Evolutionary conservation across 345 rosid genomes (phyloP), one percentile per base, ranked within the genome.

Genomic region (Eucalyptus curtisii): DNA sequence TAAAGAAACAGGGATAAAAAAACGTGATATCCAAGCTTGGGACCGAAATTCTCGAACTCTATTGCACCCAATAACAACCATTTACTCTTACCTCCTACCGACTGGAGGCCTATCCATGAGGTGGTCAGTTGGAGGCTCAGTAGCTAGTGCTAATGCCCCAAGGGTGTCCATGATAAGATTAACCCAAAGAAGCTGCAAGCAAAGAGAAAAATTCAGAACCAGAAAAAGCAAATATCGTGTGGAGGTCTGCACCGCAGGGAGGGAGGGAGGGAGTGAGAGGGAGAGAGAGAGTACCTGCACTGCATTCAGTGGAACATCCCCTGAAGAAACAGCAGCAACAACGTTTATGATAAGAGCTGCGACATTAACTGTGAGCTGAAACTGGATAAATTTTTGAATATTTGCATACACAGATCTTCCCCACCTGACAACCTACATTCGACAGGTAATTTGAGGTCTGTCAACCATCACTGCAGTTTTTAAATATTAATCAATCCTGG

Each of bases 101-200:
- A 98, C 99, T 85, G 99, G 99, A n/a, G 96, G 49, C 87, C 99
- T 90, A 19, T 91, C 93, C 99, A 98, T 92, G 86, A 98, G 94
- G 89, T 97, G 98, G 91, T 98, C 99, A 7, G 95, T 97, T 55
- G 99, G 99, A 85, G 99, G 99, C 92, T 98, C 99, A 8, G 99
- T 98, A 87, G 99, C 99, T 90, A 98, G 90, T 88, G 99, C 99
- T 88, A 98, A 93, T 86, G 99, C 99, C 55, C 99, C 99, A 89
- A 98, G 99, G 27, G 99, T 98, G 91, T 98, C 99, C 99, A 98
- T 96, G 88, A 98, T 98, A 90, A 98, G 99, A 91, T 98, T 98
- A 87, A 98, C 98, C 99, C 99, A 98, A 10, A 98, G 94, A 89
- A 98, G 99, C 99, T 98, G 92, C 87, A 91, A 16, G 27, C 50